Evolutionary conservation across 495 filamentous ascomycete species (phyloP).

Genomic region (Penicillium chermesinum): DNA sequence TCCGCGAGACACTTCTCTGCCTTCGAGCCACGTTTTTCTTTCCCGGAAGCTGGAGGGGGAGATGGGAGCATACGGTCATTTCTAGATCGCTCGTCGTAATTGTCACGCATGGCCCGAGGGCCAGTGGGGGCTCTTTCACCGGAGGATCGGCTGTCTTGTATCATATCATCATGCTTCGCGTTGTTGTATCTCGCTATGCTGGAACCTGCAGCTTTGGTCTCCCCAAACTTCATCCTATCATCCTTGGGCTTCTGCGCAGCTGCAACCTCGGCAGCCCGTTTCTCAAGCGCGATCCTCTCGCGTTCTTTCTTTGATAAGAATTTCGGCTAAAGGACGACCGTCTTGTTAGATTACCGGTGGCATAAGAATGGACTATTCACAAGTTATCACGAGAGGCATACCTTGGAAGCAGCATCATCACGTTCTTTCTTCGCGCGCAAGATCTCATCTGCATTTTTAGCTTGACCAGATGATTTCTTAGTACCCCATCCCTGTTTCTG

Average conservation of each 20-base stretch:
- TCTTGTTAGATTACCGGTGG: slow-evolving; percentile 13
- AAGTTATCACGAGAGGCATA: slow-evolving; percentile 27
- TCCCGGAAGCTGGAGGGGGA: slow-evolving; percentile 38
- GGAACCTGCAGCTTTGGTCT: too few relatives aligned
- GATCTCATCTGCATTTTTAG: slow-evolving; percentile 72
- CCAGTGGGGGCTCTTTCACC: slow-evolving; percentile 61
- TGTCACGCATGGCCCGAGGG: slow-evolving; percentile 66
- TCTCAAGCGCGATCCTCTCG: slow-evolving; percentile 80
- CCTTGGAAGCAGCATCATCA: slow-evolving; percentile 71
- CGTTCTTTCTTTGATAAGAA: slow-evolving; percentile 88
- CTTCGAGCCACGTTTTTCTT: slow-evolving; percentile 32
- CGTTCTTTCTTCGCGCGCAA: slow-evolving; percentile 73
- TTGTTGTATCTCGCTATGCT: neutral
- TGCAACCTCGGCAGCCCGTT: slow-evolving; percentile 77
- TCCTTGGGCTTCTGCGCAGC: slow-evolving; percentile 48
- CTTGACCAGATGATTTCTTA: slow-evolving; percentile 37
- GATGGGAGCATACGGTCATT: slow-evolving; percentile 52
- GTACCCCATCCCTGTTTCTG: slow-evolving; percentile 55
- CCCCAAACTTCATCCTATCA: slow-evolving; percentile 25
- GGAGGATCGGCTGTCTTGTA: slow-evolving; percentile 1
- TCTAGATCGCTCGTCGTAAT: slow-evolving; percentile 49
- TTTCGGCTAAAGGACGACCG: slow-evolving; percentile 59
- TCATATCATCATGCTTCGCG: slow-evolving; percentile 10
- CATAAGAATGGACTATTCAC: slow-evolving; percentile 3
- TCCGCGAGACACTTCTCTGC: slow-evolving; percentile 53